Evolutionary conservation across 2,329 filamentous ascomycete genomes (phyloP).

Genomic region (Botrytis aclada): DNA sequence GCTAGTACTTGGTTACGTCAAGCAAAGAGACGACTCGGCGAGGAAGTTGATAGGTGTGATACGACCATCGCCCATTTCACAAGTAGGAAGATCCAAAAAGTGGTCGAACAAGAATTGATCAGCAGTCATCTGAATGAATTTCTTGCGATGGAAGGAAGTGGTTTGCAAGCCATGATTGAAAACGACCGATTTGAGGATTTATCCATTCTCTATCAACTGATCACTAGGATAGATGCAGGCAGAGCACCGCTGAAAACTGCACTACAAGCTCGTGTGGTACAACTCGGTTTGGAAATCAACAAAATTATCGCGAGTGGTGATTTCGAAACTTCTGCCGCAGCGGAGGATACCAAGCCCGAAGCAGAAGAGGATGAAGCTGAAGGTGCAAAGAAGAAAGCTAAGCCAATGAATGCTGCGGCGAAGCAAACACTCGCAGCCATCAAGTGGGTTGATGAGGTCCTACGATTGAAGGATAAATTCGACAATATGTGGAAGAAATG

Average conservation of each 20-base stretch:
- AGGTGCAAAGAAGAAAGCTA: slow-evolving; percentile 48
- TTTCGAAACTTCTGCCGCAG: slow-evolving; percentile 42
- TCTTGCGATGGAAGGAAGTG: slow-evolving; percentile 78
- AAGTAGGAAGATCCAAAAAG: slow-evolving; percentile 65
- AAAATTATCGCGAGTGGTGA: slow-evolving; percentile 56
- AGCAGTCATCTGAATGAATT: slow-evolving; percentile 74
- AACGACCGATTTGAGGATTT: slow-evolving; percentile 80
- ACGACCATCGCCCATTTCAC: slow-evolving; percentile 76
- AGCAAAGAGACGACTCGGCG: slow-evolving; percentile 68
- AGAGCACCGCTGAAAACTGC: slow-evolving; percentile 68
- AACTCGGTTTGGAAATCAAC: slow-evolving; percentile 82
- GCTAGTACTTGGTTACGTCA: slow-evolving; percentile 78
- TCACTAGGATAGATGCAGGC: slow-evolving; percentile 71
- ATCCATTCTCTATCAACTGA: slow-evolving; percentile 74
- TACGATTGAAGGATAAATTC: slow-evolving; percentile 84
- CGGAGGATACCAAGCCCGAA: slow-evolving; percentile 43
- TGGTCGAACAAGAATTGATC: slow-evolving; percentile 82
- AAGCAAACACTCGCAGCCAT: slow-evolving; percentile 84
- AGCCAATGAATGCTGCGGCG: slow-evolving; percentile 56
- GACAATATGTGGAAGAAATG: slow-evolving; percentile 72
- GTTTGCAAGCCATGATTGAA: slow-evolving; percentile 85
- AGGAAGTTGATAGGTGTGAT: slow-evolving; percentile 79
- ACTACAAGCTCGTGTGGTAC: slow-evolving; percentile 71
- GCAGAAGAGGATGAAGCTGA: slow-evolving; percentile 34
- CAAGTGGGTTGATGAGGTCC: slow-evolving; percentile 91